Conservation (phyloP, 768 basidiomycete species). For the Rhodosporidiobolus sp. region DNA sequence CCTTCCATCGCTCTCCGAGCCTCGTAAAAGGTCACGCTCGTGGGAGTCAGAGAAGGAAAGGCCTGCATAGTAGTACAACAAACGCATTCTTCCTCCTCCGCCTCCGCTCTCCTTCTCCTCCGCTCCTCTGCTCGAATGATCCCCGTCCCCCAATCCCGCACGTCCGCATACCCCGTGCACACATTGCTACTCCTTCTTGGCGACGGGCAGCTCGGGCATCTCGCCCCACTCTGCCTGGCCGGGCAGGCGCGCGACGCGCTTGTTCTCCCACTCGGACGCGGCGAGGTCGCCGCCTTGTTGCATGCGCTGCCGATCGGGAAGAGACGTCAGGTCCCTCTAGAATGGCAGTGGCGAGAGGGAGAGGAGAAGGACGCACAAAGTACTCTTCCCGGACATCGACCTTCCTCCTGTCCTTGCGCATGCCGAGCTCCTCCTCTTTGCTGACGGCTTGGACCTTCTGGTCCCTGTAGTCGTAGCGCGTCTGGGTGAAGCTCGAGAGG, state of each 20-base stretch:
- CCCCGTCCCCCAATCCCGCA: no score
- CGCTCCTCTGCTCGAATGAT: no score
- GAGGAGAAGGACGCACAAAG: constrained; percentile 65
- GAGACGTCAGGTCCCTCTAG: no score
- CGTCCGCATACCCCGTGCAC: no score
- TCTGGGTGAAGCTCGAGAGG: constrained; percentile 77
- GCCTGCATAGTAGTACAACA: no score
- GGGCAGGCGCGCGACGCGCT: constrained; percentile 73
- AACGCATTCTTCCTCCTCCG: no score
- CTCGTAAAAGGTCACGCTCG: no score
- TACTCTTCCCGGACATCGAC: constrained; percentile 95
- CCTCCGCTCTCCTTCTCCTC: no score
- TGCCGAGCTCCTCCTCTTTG: constrained; percentile 71
- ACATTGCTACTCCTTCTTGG: constrained; percentile 1
- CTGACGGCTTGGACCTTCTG: constrained; percentile 73
- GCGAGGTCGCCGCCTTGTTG: constrained; percentile 56
- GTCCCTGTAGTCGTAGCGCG: constrained; percentile 82
- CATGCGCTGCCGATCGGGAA: constrained; percentile 56
- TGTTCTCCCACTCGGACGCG: constrained; percentile 75
- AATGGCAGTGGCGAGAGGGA: constrained; percentile 1
- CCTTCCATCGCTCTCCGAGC: no score
- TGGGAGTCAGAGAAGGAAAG: no score
- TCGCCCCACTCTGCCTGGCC: constrained; percentile 95
- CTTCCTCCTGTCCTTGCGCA: constrained; percentile 68
- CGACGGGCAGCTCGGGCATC: constrained; percentile 66